Evolutionary conservation across 306 rosid genomes (phyloP).

Genomic region (Begonia masoniana): DNA sequence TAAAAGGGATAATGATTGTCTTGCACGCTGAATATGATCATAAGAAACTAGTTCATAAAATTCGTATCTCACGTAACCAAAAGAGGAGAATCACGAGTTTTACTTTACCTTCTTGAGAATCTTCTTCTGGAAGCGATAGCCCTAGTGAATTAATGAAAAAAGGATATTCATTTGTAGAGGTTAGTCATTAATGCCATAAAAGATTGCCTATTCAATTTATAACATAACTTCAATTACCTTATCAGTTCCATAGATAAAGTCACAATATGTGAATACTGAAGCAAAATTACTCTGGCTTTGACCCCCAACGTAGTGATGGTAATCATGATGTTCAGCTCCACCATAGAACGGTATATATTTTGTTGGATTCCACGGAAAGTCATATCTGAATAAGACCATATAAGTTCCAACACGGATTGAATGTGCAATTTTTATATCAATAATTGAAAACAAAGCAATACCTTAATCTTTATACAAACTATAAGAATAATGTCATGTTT

Average conservation of each 20-base stretch:
- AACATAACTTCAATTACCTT: slow-evolving; percentile 43
- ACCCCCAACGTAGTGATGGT: slow-evolving; percentile 95
- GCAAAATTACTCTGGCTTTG: slow-evolving; percentile 96
- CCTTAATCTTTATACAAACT: no score
- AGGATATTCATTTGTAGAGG: slow-evolving; percentile 10
- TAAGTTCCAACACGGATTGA: no score
- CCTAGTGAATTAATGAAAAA: slow-evolving; percentile 44
- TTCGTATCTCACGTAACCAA: no score
- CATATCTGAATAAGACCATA: slow-evolving; percentile 36
- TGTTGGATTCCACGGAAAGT: slow-evolving; percentile 75
- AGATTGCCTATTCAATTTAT: not conserved
- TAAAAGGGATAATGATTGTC: no score
- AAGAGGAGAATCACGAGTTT: not conserved
- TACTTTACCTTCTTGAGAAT: slow-evolving; percentile 67
- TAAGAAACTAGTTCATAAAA: no score
- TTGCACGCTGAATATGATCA: no score
- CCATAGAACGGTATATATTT: slow-evolving; percentile 87
- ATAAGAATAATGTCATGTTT: no score
- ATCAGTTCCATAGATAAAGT: slow-evolving; percentile 90
- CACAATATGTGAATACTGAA: slow-evolving; percentile 95
- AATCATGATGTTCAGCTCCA: slow-evolving; percentile 92
- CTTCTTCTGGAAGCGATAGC: slow-evolving; percentile 73
- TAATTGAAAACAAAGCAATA: no score
- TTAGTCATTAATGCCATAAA: slow-evolving; percentile 3
- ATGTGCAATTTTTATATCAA: no score